Conservation (phyloP, 148 eudicot genomes). For the Diospyros kaki region DNA sequence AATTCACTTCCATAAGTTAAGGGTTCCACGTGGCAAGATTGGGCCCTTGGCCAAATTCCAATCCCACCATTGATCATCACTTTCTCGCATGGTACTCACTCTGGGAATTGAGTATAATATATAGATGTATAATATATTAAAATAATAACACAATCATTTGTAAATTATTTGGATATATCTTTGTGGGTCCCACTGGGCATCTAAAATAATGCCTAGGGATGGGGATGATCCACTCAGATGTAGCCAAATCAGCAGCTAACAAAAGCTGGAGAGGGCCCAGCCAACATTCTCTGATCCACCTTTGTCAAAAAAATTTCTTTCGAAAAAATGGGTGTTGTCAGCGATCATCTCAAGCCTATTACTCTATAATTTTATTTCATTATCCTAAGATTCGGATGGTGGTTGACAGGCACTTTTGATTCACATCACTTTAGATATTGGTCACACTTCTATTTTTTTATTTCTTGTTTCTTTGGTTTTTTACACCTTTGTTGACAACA, state of each 20-base stretch:
- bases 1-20: conserved; percentile 34
- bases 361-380: conserved; percentile 11
- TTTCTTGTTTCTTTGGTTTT: neutral
- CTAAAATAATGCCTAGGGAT: neutral
- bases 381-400: conserved; percentile 16
- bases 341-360: neutral
- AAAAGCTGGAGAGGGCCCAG: neutral
- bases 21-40: neutral
- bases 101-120: neutral
- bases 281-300: neutral
- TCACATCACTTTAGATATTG: neutral
- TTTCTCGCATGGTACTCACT: neutral
- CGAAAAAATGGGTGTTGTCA: neutral
- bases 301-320: neutral
- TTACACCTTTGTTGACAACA: conserved; percentile 1
- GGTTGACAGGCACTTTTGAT: conserved; percentile 1
- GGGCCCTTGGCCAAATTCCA: neutral
- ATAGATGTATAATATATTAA: too few species aligned
- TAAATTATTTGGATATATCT: neutral
- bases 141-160: neutral
- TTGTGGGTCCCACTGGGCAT: neutral
- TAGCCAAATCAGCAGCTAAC: neutral
- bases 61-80: neutral
- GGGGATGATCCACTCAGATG: neutral
- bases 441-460: neutral